Percentiles rank a stretch among this genome's conserved stretches.
Conservation (phyloP, 2,329 filamentous ascomycete species). For the Ascochyta koolunga region DNA sequence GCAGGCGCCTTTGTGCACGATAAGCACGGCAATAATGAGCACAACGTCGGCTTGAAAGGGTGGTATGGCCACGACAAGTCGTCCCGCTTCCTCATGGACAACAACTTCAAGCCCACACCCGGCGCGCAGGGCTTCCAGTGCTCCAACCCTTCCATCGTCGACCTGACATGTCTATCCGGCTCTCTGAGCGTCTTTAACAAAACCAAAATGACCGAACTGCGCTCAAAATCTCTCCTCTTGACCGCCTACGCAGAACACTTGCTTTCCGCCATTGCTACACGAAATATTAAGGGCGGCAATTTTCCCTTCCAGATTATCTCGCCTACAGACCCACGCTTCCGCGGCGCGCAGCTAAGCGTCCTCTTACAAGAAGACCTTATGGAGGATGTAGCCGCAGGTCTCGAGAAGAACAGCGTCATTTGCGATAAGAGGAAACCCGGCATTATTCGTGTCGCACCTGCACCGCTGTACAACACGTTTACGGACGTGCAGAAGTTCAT, state of each 20-base stretch:
- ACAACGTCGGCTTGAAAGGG: conserved; percentile 71
- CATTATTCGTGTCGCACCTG: conserved; percentile 82
- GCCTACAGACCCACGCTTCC: conserved; percentile 67
- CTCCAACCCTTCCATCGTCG: conserved; percentile 81
- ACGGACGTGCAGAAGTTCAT: conserved; percentile 64
- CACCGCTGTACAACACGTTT: conserved; percentile 82
- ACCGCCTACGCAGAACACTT: conserved; percentile 67
- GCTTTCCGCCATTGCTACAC: conserved; percentile 28
- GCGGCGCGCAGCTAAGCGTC: conserved; percentile 82
- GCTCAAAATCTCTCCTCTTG: conserved; percentile 72
- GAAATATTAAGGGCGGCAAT: conserved; percentile 26
- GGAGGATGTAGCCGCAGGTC: conserved; percentile 66
- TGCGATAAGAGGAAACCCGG: conserved; percentile 85
- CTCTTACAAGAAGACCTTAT: conserved; percentile 70
- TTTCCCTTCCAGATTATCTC: conserved; percentile 64
- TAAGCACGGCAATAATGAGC: conserved; percentile 67
- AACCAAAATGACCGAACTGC: conserved; percentile 70
- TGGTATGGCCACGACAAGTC: conserved; percentile 87
- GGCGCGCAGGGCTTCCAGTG: conserved; percentile 83
- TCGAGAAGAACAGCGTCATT: conserved; percentile 73
- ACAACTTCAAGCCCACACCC: conserved; percentile 74
- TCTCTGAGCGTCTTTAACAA: conserved; percentile 75
- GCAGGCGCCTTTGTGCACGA: conserved; percentile 81
- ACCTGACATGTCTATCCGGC: conserved; percentile 76
- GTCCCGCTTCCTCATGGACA: conserved; percentile 82